These are phyloP conservation scores for Diaporthe ilicicola DNA, from an alignment of 2,329 filamentous ascomycete genomes.

Conservation along the genomic window DNA sequence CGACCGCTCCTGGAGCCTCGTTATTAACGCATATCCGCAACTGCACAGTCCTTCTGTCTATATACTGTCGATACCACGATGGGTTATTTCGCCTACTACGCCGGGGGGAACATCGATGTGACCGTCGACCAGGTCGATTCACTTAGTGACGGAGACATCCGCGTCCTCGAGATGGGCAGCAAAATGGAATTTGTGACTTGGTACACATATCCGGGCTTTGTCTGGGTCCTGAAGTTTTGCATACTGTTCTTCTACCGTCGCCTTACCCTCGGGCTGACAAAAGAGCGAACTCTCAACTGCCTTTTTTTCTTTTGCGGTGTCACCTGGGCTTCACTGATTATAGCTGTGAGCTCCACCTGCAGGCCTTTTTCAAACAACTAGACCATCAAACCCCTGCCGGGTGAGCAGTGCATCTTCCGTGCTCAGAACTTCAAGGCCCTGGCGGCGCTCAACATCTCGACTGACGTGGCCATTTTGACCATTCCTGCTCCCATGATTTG, in stretches of 20 bases:
- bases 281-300: background rate
- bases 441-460: slow-evolving; percentile 17
- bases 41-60: background rate
- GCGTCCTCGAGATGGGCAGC: slow-evolving; percentile 19
- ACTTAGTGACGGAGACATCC: slow-evolving; percentile 3
- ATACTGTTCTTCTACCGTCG: slow-evolving; percentile 24
- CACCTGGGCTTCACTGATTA: background rate
- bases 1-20: too few relatives aligned
- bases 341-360: slow-evolving; percentile 7
- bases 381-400: slow-evolving; percentile 4
- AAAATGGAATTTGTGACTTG: slow-evolving; percentile 23
- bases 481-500: slow-evolving; percentile 7
- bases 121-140: background rate
- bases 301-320: slow-evolving; percentile 1
- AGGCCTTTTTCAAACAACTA: background rate
- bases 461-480: slow-evolving; percentile 10
- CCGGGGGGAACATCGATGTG: slow-evolving; percentile 11
- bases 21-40: background rate
- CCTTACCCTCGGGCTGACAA: slow-evolving; percentile 4
- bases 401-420: slow-evolving; percentile 18
- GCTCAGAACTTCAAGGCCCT: slow-evolving; percentile 25
- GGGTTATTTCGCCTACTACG: slow-evolving; percentile 14
- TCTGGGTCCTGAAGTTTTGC: slow-evolving; percentile 9
- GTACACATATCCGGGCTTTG: slow-evolving; percentile 11
- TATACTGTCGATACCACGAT: slow-evolving; percentile 6